These are phyloP conservation scores for Tieghemostelium lacteum DNA, from an alignment of 78 protist genomes.

Conservation along the genomic window DNA sequence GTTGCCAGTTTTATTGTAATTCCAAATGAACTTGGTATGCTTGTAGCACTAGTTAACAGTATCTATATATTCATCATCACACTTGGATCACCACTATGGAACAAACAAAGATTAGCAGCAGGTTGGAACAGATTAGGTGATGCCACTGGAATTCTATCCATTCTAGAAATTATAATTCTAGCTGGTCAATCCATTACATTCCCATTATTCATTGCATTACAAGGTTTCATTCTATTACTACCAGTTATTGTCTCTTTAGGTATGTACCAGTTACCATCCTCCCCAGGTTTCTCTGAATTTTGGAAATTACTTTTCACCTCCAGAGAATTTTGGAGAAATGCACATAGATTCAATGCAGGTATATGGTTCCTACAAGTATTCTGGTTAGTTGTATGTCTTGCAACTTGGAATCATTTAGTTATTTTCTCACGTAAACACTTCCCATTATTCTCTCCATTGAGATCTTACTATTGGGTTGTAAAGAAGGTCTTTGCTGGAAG, in stretches of 20 bases:
- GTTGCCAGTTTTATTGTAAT: conserved; percentile 5
- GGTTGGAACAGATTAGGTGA: conserved; percentile 47
- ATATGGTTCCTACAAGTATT: conserved; percentile 55
- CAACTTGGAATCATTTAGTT: conserved; percentile 10
- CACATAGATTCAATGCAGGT: conserved; percentile 13
- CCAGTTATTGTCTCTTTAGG: conserved; percentile 44
- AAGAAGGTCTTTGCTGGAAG: conserved; percentile 65
- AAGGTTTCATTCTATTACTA: conserved; percentile 2
- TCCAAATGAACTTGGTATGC: conserved; percentile 42
- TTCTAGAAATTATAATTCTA: conserved; percentile 42
- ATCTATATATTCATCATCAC: conserved; percentile 59
- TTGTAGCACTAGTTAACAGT: conserved; percentile 6
- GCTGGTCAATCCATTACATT: conserved; percentile 28
- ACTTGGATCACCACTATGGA: conserved; percentile 71
- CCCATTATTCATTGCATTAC: conserved; percentile 55
- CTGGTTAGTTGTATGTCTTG: conserved; percentile 34
- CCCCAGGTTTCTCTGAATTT: not conserved
- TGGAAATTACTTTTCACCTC: conserved; percentile 34
- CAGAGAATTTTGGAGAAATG: conserved; percentile 34
- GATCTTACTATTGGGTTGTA: conserved; percentile 59
- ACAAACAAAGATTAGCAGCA: not conserved
- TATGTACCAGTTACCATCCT: not conserved
- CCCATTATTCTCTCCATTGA: conserved; percentile 65
- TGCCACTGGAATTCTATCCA: conserved; percentile 53
- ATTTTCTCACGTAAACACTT: not conserved